phyloP scores from a whole-genome alignment of 2,329 filamentous ascomycete genomes.

The Cyanodermella asteris region DNA sequence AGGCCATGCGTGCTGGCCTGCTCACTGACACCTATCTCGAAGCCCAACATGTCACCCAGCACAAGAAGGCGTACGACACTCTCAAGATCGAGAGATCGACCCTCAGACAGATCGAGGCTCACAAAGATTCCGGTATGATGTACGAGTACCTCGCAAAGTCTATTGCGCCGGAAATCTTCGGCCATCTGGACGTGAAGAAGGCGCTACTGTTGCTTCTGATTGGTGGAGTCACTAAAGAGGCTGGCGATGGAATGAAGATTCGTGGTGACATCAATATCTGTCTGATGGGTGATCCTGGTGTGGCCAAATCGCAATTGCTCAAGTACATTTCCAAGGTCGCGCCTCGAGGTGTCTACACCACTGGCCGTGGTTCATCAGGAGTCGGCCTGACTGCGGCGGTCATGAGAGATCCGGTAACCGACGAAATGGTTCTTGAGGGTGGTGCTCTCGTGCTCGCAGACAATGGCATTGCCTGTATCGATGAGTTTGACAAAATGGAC shows the following conservation, averaged over 20 bases:
- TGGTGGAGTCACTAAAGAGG: constrained; percentile 86
- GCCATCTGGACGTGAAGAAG: constrained; percentile 94
- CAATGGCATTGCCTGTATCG: constrained; percentile 65
- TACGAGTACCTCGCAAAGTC: constrained; percentile 92
- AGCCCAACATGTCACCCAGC: constrained; percentile 78
- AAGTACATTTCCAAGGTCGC: constrained; percentile 98
- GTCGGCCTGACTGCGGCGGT: constrained; percentile 67
- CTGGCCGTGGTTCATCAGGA: constrained; percentile 59
- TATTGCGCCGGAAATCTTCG: constrained; percentile 92
- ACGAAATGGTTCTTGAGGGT: constrained; percentile 60
- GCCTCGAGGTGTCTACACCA: constrained; percentile 72
- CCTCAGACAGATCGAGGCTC: constrained; percentile 63
- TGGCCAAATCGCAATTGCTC: constrained; percentile 92
- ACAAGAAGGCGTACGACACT: constrained; percentile 95
- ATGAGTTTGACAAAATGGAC: constrained; percentile 75
- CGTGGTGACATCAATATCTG: constrained; percentile 98
- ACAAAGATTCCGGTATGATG: constrained; percentile 67
- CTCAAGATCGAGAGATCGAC: constrained; percentile 65
- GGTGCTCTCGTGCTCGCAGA: constrained; percentile 60
- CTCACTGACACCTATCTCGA: constrained; percentile 93
- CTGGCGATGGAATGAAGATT: constrained; percentile 96
- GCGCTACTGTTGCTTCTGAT: constrained; percentile 87
- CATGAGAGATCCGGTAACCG: constrained; percentile 57
- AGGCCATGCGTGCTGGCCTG: constrained; percentile 88
- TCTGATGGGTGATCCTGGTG: constrained; percentile 97